phyloP scores from a whole-genome alignment of 2,329 filamentous ascomycete genomes.

The Beauveria pseudobassiana region DNA sequence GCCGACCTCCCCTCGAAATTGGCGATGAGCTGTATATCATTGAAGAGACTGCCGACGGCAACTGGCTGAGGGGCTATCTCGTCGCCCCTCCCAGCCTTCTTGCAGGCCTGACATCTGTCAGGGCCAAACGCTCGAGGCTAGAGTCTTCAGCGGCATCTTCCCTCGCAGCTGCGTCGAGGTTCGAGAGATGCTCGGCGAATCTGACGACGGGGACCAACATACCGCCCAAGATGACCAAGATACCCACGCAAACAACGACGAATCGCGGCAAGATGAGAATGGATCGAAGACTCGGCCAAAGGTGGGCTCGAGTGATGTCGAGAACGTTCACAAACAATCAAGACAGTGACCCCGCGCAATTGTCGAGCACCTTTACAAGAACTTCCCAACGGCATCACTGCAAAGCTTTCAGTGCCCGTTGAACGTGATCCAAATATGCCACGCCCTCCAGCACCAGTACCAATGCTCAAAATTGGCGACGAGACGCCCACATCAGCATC shows the following conservation, averaged over 20 bases:
- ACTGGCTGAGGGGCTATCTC: conserved; percentile 93
- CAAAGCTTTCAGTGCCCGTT: conserved; percentile 39
- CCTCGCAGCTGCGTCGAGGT: conserved; percentile 92
- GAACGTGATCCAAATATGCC: conserved; percentile 58
- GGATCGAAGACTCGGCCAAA: conserved; percentile 45
- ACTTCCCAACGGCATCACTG: conserved; percentile 31
- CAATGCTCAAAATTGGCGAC: conserved; percentile 95
- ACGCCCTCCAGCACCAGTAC: conserved; percentile 84
- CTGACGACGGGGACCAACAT: conserved; percentile 44
- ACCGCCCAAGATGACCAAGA: conserved; percentile 30
- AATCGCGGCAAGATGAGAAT: conserved; percentile 21
- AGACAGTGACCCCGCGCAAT: conserved; percentile 16
- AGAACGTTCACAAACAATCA: conserved; percentile 22
- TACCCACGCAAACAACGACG: conserved; percentile 19
- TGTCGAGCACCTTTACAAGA: conserved; percentile 27
- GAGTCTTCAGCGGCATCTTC: conserved; percentile 98
- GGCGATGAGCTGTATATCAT: conserved; percentile 99
- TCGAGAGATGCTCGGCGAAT: conserved; percentile 79
- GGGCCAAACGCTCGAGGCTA: conserved; percentile 87
- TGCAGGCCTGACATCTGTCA: conserved; percentile 85
- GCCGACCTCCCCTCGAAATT: conserved; percentile 91
- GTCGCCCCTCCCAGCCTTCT: conserved; percentile 90
- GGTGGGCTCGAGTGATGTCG: conserved; percentile 38
- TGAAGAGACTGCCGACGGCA: conserved; percentile 84
- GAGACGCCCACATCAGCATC: conserved; percentile 84